Evolutionary conservation across 495 filamentous ascomycete species (phyloP).

Genomic region (Hyaloscypha finlandica): DNA sequence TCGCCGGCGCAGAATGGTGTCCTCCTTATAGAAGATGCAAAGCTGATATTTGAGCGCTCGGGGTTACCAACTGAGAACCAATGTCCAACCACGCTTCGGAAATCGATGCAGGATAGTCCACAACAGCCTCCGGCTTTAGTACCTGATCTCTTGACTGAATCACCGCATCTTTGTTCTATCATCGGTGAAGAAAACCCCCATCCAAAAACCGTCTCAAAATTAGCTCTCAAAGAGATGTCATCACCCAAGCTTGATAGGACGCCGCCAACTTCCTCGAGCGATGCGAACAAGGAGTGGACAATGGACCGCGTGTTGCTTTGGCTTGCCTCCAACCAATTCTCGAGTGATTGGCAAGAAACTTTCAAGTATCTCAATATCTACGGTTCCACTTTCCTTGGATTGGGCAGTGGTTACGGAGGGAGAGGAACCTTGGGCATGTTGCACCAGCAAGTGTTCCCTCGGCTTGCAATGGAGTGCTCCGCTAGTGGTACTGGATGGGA

Average conservation of each 20-base stretch:
- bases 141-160: too few relatives aligned
- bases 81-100: too few relatives aligned
- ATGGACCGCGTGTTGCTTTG: slow-evolving; percentile 82
- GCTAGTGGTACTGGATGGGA: slow-evolving; percentile 75
- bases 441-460: slow-evolving; percentile 83
- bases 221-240: too few relatives aligned
- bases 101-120: too few relatives aligned
- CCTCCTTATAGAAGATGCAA: slow-evolving; percentile 85
- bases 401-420: slow-evolving; percentile 76
- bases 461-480: slow-evolving; percentile 69
- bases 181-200: too few relatives aligned
- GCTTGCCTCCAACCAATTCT: slow-evolving; percentile 85
- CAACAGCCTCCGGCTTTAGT: too few relatives aligned
- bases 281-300: slow-evolving; percentile 79
- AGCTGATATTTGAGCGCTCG: slow-evolving; percentile 91
- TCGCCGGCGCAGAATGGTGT: slow-evolving; percentile 76
- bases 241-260: too few relatives aligned
- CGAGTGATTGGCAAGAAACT: slow-evolving; percentile 92
- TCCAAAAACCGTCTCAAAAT: too few relatives aligned
- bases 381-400: slow-evolving; percentile 82
- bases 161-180: too few relatives aligned
- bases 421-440: slow-evolving; percentile 85
- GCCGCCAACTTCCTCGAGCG: slow-evolving; percentile 57
- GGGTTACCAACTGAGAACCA: slow-evolving; percentile 76
- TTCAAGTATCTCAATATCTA: slow-evolving; percentile 82